Conservation (phyloP, 805 yeast genomes). For the Lipomyces oligophaga region DNA sequence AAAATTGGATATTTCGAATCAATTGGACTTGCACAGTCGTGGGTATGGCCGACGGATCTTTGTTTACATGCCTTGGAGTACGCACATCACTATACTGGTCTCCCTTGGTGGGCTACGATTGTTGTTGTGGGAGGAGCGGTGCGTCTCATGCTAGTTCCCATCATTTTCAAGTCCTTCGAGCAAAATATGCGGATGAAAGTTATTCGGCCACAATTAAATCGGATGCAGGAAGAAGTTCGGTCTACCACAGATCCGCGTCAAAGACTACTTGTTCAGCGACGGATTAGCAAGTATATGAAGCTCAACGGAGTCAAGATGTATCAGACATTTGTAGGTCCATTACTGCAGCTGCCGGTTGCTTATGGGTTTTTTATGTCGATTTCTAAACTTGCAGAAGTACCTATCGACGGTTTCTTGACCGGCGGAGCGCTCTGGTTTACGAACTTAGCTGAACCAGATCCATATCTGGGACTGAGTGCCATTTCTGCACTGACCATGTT, state of each 20-base stretch:
- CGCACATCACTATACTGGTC: constrained; percentile 77
- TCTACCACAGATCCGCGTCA: constrained; percentile 43
- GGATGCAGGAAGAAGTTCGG: constrained; percentile 33
- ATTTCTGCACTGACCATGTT: constrained; percentile 76
- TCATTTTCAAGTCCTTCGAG: constrained; percentile 76
- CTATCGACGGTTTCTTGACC: constrained; percentile 73
- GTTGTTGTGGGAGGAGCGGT: constrained; percentile 65
- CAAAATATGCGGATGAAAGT: constrained; percentile 72
- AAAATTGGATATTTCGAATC: constrained; percentile 84
- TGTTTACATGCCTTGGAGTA: constrained; percentile 74
- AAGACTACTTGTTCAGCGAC: constrained; percentile 48
- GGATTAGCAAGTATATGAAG: constrained; percentile 59
- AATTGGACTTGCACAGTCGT: constrained; percentile 80
- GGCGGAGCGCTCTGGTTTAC: constrained; percentile 85
- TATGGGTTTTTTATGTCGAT: constrained; percentile 85
- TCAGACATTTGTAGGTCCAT: constrained; percentile 68
- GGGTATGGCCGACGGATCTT: constrained; percentile 81
- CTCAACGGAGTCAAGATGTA: constrained; percentile 69
- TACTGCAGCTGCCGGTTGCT: constrained; percentile 73
- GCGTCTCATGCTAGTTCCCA: constrained; percentile 69
- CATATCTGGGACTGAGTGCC: constrained; percentile 81
- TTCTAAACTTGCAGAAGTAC: constrained; percentile 74
- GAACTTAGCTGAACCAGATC: constrained; percentile 79
- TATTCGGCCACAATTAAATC: constrained; percentile 71
- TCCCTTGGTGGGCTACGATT: constrained; percentile 98